Conservation (phyloP, 2,329 filamentous ascomycete genomes). For the Cladosporium austrohemisphaericum region DNA sequence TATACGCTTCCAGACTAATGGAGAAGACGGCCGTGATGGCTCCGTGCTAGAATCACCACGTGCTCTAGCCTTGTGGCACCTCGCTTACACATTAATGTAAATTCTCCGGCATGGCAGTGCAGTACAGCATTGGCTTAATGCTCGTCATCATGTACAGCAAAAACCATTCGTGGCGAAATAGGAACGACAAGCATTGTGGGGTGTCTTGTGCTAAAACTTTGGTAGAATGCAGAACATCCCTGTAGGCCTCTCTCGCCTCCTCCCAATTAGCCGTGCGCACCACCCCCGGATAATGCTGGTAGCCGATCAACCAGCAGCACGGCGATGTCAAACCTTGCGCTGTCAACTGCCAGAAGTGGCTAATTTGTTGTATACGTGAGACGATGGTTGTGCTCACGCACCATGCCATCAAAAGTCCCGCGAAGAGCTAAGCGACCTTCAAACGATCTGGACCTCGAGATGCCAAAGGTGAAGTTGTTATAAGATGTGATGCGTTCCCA, state of each 20-base stretch:
- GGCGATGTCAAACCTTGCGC: neutral
- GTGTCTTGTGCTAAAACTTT: neutral
- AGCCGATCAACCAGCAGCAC: neutral
- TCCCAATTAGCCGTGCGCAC: constrained; percentile 3
- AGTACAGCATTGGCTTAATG: neutral
- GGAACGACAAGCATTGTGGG: neutral
- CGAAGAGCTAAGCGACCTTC: constrained; percentile 3
- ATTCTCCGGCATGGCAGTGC: constrained; percentile 5
- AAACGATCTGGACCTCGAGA: neutral
- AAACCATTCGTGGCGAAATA: constrained; percentile 1
- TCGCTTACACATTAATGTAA: constrained; percentile 5
- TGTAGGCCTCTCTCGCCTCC: neutral
- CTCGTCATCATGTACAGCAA: neutral
- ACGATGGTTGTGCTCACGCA: neutral
- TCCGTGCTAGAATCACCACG: constrained; percentile 5
- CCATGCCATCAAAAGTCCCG: neutral
- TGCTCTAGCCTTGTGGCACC: neutral
- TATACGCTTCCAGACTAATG: neutral
- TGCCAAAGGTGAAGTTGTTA: constrained; percentile 10
- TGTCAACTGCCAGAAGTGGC: neutral
- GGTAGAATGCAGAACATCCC: neutral
- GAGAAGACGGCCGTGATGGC: constrained; percentile 2
- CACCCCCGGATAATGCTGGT: constrained; percentile 1
- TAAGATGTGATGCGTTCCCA: constrained; percentile 4
- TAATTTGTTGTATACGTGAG: constrained; percentile 8